Evolutionary conservation across 495 filamentous ascomycete species (phyloP).

Genomic region (Annulohypoxylon stygium): DNA sequence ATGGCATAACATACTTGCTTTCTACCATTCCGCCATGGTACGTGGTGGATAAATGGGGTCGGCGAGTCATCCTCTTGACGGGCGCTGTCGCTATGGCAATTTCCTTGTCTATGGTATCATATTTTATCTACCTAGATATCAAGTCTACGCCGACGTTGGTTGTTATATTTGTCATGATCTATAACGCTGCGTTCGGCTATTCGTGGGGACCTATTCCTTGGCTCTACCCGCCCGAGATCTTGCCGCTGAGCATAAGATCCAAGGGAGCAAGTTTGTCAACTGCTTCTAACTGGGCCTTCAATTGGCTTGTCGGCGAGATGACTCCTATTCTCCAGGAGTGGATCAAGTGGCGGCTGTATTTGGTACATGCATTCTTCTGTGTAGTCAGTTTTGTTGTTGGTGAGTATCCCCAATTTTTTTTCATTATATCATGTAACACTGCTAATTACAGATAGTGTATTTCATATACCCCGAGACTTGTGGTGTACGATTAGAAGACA

Average conservation of each 20-base stretch:
- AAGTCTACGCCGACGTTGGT: conserved; percentile 81
- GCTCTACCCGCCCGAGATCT: conserved; percentile 97
- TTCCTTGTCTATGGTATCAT: conserved; percentile 91
- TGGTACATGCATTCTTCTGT: conserved; percentile 97
- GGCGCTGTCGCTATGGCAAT: conserved; percentile 92
- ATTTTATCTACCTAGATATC: conserved; percentile 93
- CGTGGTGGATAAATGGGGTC: conserved; percentile 92
- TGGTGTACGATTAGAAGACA: conserved; percentile 94
- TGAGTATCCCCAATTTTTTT: conserved; percentile 63
- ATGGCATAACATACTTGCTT: conserved; percentile 88
- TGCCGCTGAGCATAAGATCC: conserved; percentile 95
- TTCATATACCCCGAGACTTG: conserved; percentile 98
- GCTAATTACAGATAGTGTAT: conserved; percentile 73
- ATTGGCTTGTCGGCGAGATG: conserved; percentile 95
- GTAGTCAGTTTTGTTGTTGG: conserved; percentile 95
- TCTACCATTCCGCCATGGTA: conserved; percentile 98
- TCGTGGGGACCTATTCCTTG: conserved; percentile 99
- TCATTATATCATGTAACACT: background rate
- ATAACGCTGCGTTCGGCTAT: conserved; percentile 97
- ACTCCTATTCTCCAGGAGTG: conserved; percentile 91
- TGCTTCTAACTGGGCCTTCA: conserved; percentile 97
- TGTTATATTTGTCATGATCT: conserved; percentile 95
- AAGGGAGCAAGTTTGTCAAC: conserved; percentile 98
- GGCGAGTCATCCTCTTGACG: conserved; percentile 88
- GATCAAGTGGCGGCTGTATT: conserved; percentile 93